phyloP scores from a whole-genome alignment of 2,329 filamentous ascomycete species.

The Pyrenochaeta sp. region DNA sequence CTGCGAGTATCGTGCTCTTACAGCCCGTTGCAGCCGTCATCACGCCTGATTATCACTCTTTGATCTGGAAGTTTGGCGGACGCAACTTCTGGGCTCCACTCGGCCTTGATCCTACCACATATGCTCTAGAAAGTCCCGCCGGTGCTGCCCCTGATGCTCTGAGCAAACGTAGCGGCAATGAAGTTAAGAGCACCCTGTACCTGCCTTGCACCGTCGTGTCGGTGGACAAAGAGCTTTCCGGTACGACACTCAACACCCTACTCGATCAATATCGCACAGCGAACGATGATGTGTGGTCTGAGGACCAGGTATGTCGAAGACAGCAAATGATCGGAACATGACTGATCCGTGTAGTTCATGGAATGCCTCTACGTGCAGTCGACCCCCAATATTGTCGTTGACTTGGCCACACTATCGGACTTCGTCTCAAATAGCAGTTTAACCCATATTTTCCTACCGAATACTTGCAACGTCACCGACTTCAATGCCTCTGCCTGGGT shows the following conservation, averaged over 20 bases:
- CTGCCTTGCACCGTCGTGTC: not conserved
- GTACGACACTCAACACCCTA: not conserved
- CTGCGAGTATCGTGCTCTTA: not conserved
- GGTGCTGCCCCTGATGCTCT: not conserved
- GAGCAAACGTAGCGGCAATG: not conserved
- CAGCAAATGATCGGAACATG: not conserved
- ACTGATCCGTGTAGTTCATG: not conserved
- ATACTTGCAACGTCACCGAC: not conserved
- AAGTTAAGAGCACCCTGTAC: not conserved
- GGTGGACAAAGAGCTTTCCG: not conserved
- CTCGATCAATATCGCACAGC: not conserved
- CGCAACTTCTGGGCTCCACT: conserved; percentile 9
- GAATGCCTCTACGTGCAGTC: not conserved
- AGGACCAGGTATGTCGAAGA: not conserved
- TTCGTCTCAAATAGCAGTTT: not conserved
- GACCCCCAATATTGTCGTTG: not conserved
- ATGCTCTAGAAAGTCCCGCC: conserved; percentile 7
- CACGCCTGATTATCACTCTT: conserved; percentile 3
- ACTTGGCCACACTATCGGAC: not conserved
- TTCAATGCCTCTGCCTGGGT: not conserved
- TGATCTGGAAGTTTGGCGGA: conserved; percentile 8
- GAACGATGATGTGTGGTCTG: not conserved
- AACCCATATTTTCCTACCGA: not conserved
- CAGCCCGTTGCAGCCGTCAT: conserved; percentile 1
- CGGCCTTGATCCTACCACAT: conserved; percentile 1